These are phyloP conservation scores for Dionaea muscipula DNA, from an alignment of 179 eudicot species.

Conservation along the genomic window DNA sequence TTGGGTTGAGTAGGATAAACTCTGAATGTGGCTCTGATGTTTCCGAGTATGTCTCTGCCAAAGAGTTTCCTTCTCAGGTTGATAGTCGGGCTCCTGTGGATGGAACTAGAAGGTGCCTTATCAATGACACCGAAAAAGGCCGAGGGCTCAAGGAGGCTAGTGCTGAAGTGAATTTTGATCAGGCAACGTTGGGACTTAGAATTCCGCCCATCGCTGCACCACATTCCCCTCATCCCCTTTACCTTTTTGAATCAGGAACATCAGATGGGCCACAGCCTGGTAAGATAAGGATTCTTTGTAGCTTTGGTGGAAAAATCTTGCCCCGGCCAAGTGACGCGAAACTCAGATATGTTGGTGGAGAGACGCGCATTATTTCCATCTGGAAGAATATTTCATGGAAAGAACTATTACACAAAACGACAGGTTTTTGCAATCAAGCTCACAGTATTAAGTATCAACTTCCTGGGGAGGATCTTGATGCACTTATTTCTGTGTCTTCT, in stretches of 20 bases:
- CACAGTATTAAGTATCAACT: constrained; percentile 77
- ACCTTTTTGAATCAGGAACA: constrained; percentile 25
- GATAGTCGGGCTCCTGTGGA: constrained; percentile 23
- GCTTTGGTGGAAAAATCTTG: constrained; percentile 79
- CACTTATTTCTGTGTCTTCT: constrained; percentile 83
- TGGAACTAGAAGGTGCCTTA: constrained; percentile 15
- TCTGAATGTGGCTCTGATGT: constrained; percentile 33
- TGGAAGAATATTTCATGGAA: constrained; percentile 38
- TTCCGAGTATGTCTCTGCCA: constrained; percentile 29
- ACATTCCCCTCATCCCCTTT: constrained; percentile 25
- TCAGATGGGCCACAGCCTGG: constrained; percentile 33
- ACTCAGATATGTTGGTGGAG: constrained; percentile 84
- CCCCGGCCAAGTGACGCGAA: constrained; percentile 76
- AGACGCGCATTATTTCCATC: constrained; percentile 62
- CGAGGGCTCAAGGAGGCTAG: constrained; percentile 22
- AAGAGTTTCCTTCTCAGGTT: constrained; percentile 24
- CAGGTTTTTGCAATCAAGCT: constrained; percentile 46
- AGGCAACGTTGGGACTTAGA: constrained; percentile 17
- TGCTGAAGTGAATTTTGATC: constrained; percentile 19
- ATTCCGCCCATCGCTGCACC: constrained; percentile 28
- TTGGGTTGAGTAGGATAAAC: constrained; percentile 39
- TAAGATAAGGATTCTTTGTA: constrained; percentile 70
- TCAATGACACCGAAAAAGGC: constrained; percentile 15
- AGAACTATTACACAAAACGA: constrained; percentile 54
- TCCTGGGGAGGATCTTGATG: constrained; percentile 88